These are phyloP conservation scores for Ogataea dorogensis DNA, from an alignment of 805 yeast species.

Conservation along the genomic window DNA sequence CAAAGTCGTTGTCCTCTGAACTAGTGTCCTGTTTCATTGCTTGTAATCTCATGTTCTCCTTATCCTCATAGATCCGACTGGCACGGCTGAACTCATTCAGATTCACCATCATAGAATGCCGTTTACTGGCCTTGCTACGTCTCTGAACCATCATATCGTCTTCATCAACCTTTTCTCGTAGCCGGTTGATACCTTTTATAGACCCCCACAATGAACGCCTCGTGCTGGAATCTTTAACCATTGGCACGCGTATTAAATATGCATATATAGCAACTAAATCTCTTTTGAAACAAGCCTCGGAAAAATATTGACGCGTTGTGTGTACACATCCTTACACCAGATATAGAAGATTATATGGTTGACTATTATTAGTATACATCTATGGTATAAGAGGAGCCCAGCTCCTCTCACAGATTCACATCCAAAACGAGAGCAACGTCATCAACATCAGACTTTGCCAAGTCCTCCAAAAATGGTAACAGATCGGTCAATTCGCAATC, in stretches of 20 bases:
- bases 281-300: constrained; percentile 5
- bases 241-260: no score
- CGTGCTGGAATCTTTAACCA: constrained; percentile 18
- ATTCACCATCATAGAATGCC: constrained; percentile 20
- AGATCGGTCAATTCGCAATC: constrained; percentile 93
- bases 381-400: constrained; percentile 11
- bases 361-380: constrained; percentile 7
- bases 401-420: constrained; percentile 42
- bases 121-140: constrained; percentile 5
- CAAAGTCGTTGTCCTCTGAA: constrained; percentile 10
- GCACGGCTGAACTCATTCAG: constrained; percentile 10
- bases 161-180: constrained; percentile 2
- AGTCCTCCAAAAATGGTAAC: constrained; percentile 85
- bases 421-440: constrained; percentile 87
- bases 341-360: neutral
- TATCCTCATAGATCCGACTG: constrained; percentile 9
- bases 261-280: no score
- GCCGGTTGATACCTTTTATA: constrained; percentile 14
- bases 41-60: constrained; percentile 7
- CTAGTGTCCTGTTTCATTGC: constrained; percentile 2
- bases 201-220: constrained; percentile 25
- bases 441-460: constrained; percentile 67
- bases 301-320: no score
- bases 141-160: constrained; percentile 4
- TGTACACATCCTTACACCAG: constrained; percentile 2